Base-by-base conservation (phyloP, 108 stramenopile genomes). In the Nannochloropsis gaditana region DNA sequence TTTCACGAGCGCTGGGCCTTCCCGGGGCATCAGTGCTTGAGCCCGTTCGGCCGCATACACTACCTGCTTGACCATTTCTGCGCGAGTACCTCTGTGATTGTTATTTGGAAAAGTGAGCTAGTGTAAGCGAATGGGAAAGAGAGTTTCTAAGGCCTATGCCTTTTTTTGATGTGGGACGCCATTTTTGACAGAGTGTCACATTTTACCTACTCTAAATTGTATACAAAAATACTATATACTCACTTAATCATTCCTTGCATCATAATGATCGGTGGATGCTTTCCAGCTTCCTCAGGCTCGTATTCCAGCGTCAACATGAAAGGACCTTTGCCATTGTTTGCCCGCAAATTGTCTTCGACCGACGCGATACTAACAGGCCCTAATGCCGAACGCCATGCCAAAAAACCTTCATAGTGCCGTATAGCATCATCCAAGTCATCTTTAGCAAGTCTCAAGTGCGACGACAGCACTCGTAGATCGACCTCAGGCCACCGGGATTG, bases 201-300 rank as follows among this genome's bases (percentile, higher is more conserved):
- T 31, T 0, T 31, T 31, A 31, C 31, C 31, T 31, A 31, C 31
- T 31, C 31, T 31, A 0, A 31, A 31, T 31, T 31, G 31, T 31
- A 31, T 31, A 31, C 31, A 31, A 31, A 31, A 31, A 31, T 31
- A 31, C 31, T 31, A 31, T 31, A 15, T 6, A 4, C 59, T 73
- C n/a, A 73, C 59, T 73, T 73, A n/a, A 73, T 73, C 59, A 73
- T 73, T n/a, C 59, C 59, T 6, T 73, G 59, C 59, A 73, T 73
- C 6, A 73, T n/a, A 73, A 73, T 73, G 59, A 73, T 73, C 19
- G 59, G 59, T n/a, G 59, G 15, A n/a, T 73, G 59, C n/a, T 73
- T 73, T 73, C 59, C 59, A 15, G 19, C n/a, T n/a, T 73, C 59
- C 59, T 73, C 59, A 15, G 15, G 19, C 4, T 73, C 59, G 59